phyloP scores from a whole-genome alignment of 345 rosid species.

The Salix brachista region DNA sequence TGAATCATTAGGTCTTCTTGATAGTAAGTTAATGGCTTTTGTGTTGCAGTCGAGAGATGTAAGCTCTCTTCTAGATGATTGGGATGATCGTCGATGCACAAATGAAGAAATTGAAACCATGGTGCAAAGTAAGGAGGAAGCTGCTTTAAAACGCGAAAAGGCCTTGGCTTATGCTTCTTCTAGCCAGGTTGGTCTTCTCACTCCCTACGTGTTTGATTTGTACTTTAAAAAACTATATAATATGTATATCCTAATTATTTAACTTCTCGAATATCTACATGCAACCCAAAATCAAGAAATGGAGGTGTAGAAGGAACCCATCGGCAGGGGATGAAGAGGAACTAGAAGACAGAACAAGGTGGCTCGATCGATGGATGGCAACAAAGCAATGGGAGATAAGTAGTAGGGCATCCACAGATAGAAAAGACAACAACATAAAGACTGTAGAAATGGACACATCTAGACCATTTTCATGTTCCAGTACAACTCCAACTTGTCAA shows the following conservation, averaged over 20 bases:
- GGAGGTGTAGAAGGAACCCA: slow-evolving; percentile 53
- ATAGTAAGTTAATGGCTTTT: neutral
- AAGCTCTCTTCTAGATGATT: slow-evolving; percentile 15
- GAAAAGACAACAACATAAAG: slow-evolving; percentile 38
- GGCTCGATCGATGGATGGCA: slow-evolving; percentile 89
- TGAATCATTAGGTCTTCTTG: too few relatives aligned
- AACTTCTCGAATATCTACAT: neutral
- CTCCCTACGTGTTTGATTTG: neutral
- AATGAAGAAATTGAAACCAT: slow-evolving; percentile 45
- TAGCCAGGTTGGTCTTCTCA: slow-evolving; percentile 49
- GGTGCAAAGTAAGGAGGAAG: slow-evolving; percentile 17
- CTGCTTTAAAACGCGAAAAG: slow-evolving; percentile 25
- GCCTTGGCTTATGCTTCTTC: slow-evolving; percentile 26
- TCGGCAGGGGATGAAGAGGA: slow-evolving; percentile 56
- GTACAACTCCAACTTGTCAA: neutral
- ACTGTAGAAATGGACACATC: slow-evolving; percentile 52
- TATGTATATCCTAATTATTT: neutral
- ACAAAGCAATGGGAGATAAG: slow-evolving; percentile 63
- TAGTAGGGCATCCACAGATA: slow-evolving; percentile 39
- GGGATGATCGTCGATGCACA: slow-evolving; percentile 32
- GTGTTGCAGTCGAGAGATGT: slow-evolving; percentile 15
- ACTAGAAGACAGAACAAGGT: slow-evolving; percentile 50
- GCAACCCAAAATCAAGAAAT: slow-evolving; percentile 35
- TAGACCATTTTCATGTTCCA: slow-evolving; percentile 8
- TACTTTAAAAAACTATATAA: neutral